These are phyloP conservation scores for Fusarium burgessii DNA, from an alignment of 2,329 filamentous ascomycete genomes.

Conservation along the genomic window DNA sequence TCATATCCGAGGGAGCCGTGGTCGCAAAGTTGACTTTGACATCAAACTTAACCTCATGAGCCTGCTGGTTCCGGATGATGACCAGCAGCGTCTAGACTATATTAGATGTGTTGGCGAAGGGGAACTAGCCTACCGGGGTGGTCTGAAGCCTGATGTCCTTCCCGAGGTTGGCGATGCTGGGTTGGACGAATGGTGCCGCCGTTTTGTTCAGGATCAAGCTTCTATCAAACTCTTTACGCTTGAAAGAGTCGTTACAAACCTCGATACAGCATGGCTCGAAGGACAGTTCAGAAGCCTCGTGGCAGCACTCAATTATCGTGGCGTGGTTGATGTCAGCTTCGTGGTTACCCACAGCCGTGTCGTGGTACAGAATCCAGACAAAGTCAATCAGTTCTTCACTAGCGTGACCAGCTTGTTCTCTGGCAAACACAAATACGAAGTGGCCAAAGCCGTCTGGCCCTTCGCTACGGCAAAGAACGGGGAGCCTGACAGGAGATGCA, in stretches of 20 bases:
- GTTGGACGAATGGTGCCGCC: conserved; percentile 63
- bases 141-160: conserved; percentile 55
- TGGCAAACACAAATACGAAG: conserved; percentile 66
- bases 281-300: conserved; percentile 65
- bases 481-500: conserved; percentile 58
- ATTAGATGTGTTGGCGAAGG: conserved; percentile 62
- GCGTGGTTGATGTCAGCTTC: conserved; percentile 62
- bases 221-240: conserved; percentile 63
- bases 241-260: conserved; percentile 65
- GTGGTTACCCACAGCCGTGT: conserved; percentile 63
- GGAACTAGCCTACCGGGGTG: conserved; percentile 64
- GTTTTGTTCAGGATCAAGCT: conserved; percentile 60
- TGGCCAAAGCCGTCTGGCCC: conserved; percentile 68
- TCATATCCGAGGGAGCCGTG: conserved; percentile 60
- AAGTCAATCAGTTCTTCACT: conserved; percentile 66
- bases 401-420: conserved; percentile 64
- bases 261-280: conserved; percentile 67
- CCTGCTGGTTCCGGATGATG: conserved; percentile 62
- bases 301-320: conserved; percentile 62
- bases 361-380: conserved; percentile 63
- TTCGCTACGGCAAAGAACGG: conserved; percentile 63
- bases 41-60: conserved; percentile 67
- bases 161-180: conserved; percentile 59
- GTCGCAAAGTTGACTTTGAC: conserved; percentile 62
- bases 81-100: conserved; percentile 62